A percentile compares a stretch with the other conserved stretches of the same genome.
Evolutionary conservation across 176 grass and related monocot species (phyloP).

Genomic region (Oryza longistaminata): DNA sequence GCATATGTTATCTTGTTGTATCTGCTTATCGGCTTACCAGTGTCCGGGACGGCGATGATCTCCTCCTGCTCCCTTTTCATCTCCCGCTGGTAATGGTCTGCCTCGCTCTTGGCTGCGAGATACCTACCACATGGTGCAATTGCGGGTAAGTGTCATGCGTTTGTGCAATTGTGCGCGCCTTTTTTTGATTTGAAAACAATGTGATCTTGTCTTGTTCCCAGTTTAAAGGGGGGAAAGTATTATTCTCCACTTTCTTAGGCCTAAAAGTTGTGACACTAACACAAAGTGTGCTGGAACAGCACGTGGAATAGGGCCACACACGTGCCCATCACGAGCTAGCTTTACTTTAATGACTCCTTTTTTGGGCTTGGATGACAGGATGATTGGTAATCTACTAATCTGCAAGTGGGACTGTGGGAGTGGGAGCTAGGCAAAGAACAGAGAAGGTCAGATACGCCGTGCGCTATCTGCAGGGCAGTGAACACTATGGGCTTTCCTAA

Average conservation of each 20-base stretch:
- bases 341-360: background rate
- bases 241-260: constrained; percentile 29
- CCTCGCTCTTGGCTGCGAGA: constrained; percentile 82
- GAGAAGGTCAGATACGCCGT: background rate
- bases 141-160: constrained; percentile 18
- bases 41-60: constrained; percentile 76
- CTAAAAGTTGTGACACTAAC: constrained; percentile 15
- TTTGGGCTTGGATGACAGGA: background rate
- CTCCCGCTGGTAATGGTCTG: constrained; percentile 76
- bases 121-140: constrained; percentile 55
- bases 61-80: constrained; percentile 79
- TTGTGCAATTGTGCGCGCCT: background rate
- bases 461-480: background rate
- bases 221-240: constrained; percentile 22
- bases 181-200: constrained; percentile 33
- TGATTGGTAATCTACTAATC: background rate
- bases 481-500: background rate
- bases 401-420: background rate
- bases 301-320: constrained; percentile 34
- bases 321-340: constrained; percentile 21
- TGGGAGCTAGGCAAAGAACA: background rate
- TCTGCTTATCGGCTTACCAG: constrained; percentile 43
- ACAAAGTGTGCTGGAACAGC: constrained; percentile 34
- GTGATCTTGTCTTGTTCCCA: constrained; percentile 21
- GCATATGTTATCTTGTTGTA: background rate